phyloP scores from a whole-genome alignment of 73 alveolate genomes.

The Paramecium pentaurelia region DNA sequence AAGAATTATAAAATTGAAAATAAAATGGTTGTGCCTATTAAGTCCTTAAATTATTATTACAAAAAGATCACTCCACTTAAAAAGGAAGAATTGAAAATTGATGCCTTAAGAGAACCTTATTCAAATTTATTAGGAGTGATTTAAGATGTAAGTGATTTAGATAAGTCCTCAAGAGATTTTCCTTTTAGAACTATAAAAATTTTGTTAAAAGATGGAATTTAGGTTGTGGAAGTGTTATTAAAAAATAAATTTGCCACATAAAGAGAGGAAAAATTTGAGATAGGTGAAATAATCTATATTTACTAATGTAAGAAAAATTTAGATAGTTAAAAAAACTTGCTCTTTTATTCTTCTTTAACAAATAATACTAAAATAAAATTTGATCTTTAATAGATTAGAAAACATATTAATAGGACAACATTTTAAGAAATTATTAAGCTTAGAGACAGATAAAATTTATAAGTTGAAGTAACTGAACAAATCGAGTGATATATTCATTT shows the following conservation, averaged over 20 bases:
- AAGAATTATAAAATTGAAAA: not conserved
- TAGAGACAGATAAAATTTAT: not conserved
- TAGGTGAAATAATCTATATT: not conserved
- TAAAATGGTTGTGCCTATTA: not conserved
- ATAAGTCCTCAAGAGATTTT: not conserved
- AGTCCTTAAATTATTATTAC: not conserved
- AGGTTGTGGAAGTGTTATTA: not conserved
- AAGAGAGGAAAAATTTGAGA: not conserved
- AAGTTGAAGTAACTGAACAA: not conserved
- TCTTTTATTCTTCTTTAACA: not conserved
- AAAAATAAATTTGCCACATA: not conserved
- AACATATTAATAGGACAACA: not conserved
- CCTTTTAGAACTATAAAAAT: not conserved
- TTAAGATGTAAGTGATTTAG: not conserved
- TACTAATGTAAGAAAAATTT: not conserved
- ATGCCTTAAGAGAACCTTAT: not conserved
- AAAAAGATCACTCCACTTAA: not conserved
- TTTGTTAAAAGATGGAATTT: not conserved
- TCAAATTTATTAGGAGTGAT: not conserved
- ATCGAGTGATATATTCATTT: not conserved
- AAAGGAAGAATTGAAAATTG: not conserved
- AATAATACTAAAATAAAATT: not conserved
- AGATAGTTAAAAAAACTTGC: too few species aligned
- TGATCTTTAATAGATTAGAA: not conserved
- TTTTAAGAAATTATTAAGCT: not conserved